Evolutionary conservation across 2,329 filamentous ascomycete species (phyloP).

Genomic region (Neofusicoccum ribis): DNA sequence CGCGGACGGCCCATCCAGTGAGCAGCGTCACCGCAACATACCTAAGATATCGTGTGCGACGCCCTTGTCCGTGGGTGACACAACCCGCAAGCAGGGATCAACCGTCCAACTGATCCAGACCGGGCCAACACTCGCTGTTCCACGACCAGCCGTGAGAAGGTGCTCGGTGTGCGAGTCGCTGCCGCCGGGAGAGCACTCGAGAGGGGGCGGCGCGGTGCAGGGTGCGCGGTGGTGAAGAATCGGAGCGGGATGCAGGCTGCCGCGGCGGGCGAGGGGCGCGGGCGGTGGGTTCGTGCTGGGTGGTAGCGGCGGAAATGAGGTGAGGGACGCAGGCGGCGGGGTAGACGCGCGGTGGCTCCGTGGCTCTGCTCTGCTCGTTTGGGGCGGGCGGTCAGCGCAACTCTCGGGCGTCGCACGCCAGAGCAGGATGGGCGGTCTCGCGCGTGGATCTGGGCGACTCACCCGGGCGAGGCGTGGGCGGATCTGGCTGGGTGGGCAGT

Average conservation of each 20-base stretch:
- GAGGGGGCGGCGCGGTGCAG: not conserved
- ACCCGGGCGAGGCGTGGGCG: not conserved
- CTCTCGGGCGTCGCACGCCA: not conserved
- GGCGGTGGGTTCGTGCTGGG: not conserved
- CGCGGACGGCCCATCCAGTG: constrained; percentile 17
- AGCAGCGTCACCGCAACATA: constrained; percentile 18
- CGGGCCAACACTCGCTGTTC: constrained; percentile 13
- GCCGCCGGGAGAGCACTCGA: not conserved
- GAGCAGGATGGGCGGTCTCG: not conserved
- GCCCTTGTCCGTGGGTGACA: constrained; percentile 20
- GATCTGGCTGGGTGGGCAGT: not conserved
- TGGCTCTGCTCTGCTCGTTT: constrained; percentile 5
- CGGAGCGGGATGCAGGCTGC: constrained; percentile 5
- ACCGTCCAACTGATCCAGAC: constrained; percentile 10
- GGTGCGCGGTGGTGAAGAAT: not conserved
- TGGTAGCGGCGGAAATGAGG: constrained; percentile 17
- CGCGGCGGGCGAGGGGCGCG: constrained; percentile 8
- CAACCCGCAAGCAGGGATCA: constrained; percentile 14
- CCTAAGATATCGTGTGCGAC: constrained; percentile 20
- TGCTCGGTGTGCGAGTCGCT: not conserved
- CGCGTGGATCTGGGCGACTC: not conserved
- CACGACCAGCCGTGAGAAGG: constrained; percentile 11
- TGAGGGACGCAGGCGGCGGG: constrained; percentile 13
- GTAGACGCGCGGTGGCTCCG: constrained; percentile 12
- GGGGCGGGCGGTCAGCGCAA: constrained; percentile 10